Evolutionary conservation across 2,329 filamentous ascomycete species (phyloP).

Genomic region (Podosphaera xanthii): DNA sequence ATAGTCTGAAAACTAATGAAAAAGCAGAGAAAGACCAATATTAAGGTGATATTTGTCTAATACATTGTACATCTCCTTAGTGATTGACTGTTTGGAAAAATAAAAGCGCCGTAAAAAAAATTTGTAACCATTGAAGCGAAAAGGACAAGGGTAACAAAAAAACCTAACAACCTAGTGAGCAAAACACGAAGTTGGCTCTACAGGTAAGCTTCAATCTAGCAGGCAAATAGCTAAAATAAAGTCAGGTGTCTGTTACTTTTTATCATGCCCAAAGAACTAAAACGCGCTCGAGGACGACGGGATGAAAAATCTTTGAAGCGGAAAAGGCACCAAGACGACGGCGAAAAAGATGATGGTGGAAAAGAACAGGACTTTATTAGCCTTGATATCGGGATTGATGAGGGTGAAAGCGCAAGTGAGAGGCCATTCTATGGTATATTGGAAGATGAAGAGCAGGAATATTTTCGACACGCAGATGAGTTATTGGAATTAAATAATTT

Average conservation of each 20-base stretch:
- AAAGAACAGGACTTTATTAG: conserved; percentile 7
- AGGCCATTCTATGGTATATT: conserved; percentile 69
- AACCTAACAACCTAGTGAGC: too few relatives aligned
- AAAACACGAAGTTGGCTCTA: too few relatives aligned
- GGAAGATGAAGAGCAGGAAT: conserved; percentile 81
- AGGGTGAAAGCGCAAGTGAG: conserved; percentile 8
- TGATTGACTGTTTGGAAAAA: too few relatives aligned
- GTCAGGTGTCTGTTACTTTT: background rate
- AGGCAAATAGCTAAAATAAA: too few relatives aligned
- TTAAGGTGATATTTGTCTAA: too few relatives aligned
- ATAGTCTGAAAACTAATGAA: too few relatives aligned
- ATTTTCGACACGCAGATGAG: conserved; percentile 77
- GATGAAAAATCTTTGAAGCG: conserved; percentile 25
- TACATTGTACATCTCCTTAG: too few relatives aligned
- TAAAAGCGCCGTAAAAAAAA: too few relatives aligned
- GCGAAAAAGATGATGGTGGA: conserved; percentile 15
- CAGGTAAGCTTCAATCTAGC: too few relatives aligned
- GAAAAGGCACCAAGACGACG: conserved; percentile 22
- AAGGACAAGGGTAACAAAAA: too few relatives aligned
- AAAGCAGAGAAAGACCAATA: too few relatives aligned
- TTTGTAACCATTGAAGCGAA: too few relatives aligned
- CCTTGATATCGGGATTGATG: conserved; percentile 7
- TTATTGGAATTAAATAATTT: conserved; percentile 82
- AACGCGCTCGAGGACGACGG: conserved; percentile 32
- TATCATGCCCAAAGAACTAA: conserved; percentile 34